phyloP scores from a whole-genome alignment of 1,284 basidiomycete species.

The Leccinum subspadiceum region DNA sequence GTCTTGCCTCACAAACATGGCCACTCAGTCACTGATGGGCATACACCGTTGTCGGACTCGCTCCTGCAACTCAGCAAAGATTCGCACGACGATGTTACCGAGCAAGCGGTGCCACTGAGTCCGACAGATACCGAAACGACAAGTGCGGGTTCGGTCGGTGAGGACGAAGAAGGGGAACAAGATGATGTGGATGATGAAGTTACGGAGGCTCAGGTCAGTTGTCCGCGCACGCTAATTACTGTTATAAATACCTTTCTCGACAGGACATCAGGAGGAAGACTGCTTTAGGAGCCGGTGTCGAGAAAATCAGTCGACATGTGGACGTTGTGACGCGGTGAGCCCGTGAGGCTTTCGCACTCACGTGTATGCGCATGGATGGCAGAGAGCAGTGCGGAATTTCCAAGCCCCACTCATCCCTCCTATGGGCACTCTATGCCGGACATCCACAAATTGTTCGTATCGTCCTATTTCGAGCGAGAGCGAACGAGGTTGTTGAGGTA shows the following conservation, averaged over 20 bases:
- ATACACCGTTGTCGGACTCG: neutral
- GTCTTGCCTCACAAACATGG: conserved; percentile 6
- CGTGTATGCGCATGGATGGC: neutral
- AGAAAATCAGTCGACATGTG: conserved; percentile 65
- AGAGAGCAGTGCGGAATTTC: conserved; percentile 10
- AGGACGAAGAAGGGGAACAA: conserved; percentile 27
- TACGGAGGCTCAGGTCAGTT: conserved; percentile 41
- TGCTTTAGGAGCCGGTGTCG: conserved; percentile 60
- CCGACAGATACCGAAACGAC: conserved; percentile 11
- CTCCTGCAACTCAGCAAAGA: conserved; percentile 1
- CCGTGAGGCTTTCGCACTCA: neutral
- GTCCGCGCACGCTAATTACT: neutral
- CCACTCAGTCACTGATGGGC: neutral
- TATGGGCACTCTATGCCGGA: neutral
- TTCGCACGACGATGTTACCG: neutral
- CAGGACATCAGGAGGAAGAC: conserved; percentile 38
- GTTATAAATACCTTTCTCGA: conserved; percentile 18
- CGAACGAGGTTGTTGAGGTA: neutral
- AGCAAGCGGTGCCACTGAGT: conserved; percentile 6
- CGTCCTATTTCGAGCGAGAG: neutral
- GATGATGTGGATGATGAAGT: conserved; percentile 36
- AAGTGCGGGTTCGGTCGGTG: conserved; percentile 9
- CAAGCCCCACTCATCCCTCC: conserved; percentile 3
- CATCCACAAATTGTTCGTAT: neutral
- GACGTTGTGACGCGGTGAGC: conserved; percentile 21